Conservation (phyloP, 306 rosid genomes). For the Mucuna pruriens region DNA sequence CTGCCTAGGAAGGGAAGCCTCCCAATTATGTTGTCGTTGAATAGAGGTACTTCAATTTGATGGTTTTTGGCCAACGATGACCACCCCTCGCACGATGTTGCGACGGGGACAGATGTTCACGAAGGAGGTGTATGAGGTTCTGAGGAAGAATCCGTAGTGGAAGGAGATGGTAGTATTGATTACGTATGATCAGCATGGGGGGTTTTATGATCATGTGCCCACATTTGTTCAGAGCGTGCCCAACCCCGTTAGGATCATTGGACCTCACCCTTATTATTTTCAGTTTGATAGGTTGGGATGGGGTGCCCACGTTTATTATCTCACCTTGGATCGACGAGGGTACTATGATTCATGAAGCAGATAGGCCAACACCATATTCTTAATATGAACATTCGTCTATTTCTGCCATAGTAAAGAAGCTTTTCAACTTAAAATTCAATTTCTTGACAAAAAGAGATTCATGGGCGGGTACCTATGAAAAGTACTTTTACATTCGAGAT, state of each 20-base stretch:
- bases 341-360: constrained; percentile 79
- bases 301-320: constrained; percentile 82
- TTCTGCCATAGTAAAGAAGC: constrained; percentile 91
- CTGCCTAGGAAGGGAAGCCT: constrained; percentile 73
- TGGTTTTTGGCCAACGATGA: constrained; percentile 76
- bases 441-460: constrained; percentile 97
- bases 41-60: constrained; percentile 79
- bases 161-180: constrained; percentile 82
- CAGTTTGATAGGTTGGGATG: constrained; percentile 83
- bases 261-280: constrained; percentile 80
- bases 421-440: constrained; percentile 91
- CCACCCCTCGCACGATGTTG: constrained; percentile 96
- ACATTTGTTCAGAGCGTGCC: constrained; percentile 83
- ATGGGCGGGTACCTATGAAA: constrained; percentile 95
- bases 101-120: constrained; percentile 81
- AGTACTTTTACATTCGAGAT: constrained; percentile 66
- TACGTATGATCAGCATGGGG: constrained; percentile 95
- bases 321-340: constrained; percentile 95
- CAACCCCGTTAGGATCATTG: constrained; percentile 84
- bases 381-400: constrained; percentile 90
- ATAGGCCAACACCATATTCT: constrained; percentile 79
- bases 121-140: constrained; percentile 86
- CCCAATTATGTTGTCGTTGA: constrained; percentile 91
- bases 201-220: constrained; percentile 91
- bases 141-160: constrained; percentile 95